phyloP scores from a whole-genome alignment of 495 filamentous ascomycete species.

The Aspergillus conjunctus region DNA sequence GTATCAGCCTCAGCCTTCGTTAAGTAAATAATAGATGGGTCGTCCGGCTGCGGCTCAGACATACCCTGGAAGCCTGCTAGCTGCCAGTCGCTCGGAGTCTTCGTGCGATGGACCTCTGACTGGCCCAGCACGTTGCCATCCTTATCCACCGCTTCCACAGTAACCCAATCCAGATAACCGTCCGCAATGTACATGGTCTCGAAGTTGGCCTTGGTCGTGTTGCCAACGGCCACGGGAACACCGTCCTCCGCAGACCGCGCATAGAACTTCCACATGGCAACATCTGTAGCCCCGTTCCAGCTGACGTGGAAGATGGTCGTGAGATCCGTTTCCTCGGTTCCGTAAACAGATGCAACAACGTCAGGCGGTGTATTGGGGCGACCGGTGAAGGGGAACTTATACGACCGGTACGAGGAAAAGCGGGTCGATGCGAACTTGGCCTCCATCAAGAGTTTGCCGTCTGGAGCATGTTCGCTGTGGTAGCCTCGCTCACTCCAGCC shows the following conservation, averaged over 20 bases:
- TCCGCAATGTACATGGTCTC: slow-evolving; percentile 49
- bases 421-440: slow-evolving; percentile 39
- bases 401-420: slow-evolving; percentile 46
- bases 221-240: slow-evolving; percentile 35
- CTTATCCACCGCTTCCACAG: slow-evolving; percentile 40
- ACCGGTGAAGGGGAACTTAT: slow-evolving; percentile 43
- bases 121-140: slow-evolving; percentile 36
- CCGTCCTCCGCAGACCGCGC: slow-evolving; percentile 32
- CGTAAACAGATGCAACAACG: slow-evolving; percentile 41
- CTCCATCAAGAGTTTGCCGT: slow-evolving; percentile 55
- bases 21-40: slow-evolving; percentile 34
- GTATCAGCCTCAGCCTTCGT: slow-evolving; percentile 23
- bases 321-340: slow-evolving; percentile 34
- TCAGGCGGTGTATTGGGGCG: slow-evolving; percentile 39
- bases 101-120: slow-evolving; percentile 33
- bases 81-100: slow-evolving; percentile 38
- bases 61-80: slow-evolving; percentile 37
- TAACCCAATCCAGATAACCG: slow-evolving; percentile 44
- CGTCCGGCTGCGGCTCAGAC: slow-evolving; percentile 30
- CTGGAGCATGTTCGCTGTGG: slow-evolving; percentile 56
- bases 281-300: slow-evolving; percentile 54
- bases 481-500: slow-evolving; percentile 62
- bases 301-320: slow-evolving; percentile 48
- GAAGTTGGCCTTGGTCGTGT: slow-evolving; percentile 42
- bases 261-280: slow-evolving; percentile 46